phyloP scores from a whole-genome alignment of 2,329 filamentous ascomycete genomes.

The Escovopsis weberi region DNA sequence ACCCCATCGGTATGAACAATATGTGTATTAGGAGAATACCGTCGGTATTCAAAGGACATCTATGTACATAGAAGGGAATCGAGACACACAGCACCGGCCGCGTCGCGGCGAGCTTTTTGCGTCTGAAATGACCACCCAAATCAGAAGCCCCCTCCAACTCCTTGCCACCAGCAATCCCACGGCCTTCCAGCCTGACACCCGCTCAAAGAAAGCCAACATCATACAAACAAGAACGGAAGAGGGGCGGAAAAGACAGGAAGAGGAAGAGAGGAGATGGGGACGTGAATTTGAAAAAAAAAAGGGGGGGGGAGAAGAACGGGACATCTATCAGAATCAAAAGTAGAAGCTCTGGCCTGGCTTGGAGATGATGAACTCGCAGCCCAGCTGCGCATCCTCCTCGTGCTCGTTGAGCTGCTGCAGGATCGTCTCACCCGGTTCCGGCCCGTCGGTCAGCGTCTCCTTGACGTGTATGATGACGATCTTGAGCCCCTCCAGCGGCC shows the following conservation, averaged over 20 bases:
- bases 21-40: background rate
- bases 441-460: slow-evolving; percentile 63
- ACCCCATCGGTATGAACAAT: too few species aligned
- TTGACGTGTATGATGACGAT: slow-evolving; percentile 92
- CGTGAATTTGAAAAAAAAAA: slow-evolving; percentile 4
- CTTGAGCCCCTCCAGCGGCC: slow-evolving; percentile 55
- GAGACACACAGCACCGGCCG: background rate
- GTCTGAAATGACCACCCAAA: background rate
- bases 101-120: background rate
- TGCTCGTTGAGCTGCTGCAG: slow-evolving; percentile 52
- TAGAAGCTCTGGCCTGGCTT: slow-evolving; percentile 46
- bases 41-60: background rate
- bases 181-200: background rate
- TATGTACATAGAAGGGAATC: background rate
- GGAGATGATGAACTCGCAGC: slow-evolving; percentile 68
- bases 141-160: background rate
- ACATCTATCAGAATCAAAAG: slow-evolving; percentile 20
- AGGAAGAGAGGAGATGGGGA: too few species aligned
- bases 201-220: too few species aligned
- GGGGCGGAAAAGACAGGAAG: too few species aligned
- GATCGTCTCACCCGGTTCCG: slow-evolving; percentile 50
- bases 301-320: too few species aligned
- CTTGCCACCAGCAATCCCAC: background rate
- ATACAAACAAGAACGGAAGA: too few species aligned
- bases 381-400: slow-evolving; percentile 50